Percentiles rank a stretch among this genome's conserved stretches.
These are phyloP conservation scores for Gossypium ekmanianum DNA, from an alignment of 345 rosid species.

Conservation along the genomic window DNA sequence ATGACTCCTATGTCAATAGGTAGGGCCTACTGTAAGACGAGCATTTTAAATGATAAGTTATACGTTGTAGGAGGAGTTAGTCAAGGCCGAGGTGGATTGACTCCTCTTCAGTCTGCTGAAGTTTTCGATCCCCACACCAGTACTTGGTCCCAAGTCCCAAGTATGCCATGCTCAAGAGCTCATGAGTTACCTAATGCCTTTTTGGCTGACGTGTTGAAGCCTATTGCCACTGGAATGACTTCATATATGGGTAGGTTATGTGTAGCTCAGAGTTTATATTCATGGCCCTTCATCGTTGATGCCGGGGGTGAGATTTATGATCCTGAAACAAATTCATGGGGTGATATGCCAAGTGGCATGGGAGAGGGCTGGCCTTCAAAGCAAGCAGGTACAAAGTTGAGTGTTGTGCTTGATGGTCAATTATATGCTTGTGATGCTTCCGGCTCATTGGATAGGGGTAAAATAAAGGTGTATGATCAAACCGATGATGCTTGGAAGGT, in stretches of 20 bases:
- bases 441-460: conserved; percentile 54
- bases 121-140: conserved; percentile 61
- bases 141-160: conserved; percentile 69
- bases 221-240: conserved; percentile 90
- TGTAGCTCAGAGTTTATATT: conserved; percentile 82
- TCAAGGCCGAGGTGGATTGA: conserved; percentile 51
- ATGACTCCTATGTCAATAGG: conserved; percentile 60
- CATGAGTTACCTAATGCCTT: conserved; percentile 72
- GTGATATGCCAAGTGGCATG: conserved; percentile 89
- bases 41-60: conserved; percentile 64
- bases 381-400: conserved; percentile 78
- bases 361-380: conserved; percentile 96
- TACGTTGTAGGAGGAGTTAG: conserved; percentile 90
- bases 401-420: conserved; percentile 70
- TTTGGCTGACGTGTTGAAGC: conserved; percentile 70
- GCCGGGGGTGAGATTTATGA: conserved; percentile 90
- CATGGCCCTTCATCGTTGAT: conserved; percentile 91
- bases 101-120: conserved; percentile 92
- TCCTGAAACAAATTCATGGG: conserved; percentile 70
- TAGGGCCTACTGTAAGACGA: conserved; percentile 78
- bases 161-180: conserved; percentile 85
- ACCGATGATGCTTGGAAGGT: conserved; percentile 79
- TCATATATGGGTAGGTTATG: conserved; percentile 76
- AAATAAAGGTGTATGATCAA: conserved; percentile 74
- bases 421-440: conserved; percentile 77